A percentile compares a stretch with the other conserved stretches of the same genome.
Evolutionary conservation across 306 rosid species (phyloP).

Genomic region (Ormosia emarginata): DNA sequence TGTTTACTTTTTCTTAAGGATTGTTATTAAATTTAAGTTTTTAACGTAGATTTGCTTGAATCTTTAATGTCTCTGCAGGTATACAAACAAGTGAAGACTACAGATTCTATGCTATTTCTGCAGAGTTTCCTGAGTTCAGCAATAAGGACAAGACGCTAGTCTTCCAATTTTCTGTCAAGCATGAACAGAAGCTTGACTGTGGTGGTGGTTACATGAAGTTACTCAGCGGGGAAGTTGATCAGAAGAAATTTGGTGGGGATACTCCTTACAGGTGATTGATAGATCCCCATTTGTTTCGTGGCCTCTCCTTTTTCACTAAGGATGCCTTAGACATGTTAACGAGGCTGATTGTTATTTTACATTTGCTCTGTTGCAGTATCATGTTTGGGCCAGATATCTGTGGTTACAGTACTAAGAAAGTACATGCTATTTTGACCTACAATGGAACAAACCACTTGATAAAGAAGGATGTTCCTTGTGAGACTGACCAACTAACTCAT

Average conservation of each 20-base stretch:
- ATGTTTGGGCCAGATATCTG: slow-evolving; percentile 99
- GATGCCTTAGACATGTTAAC: not conserved
- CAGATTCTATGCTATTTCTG: slow-evolving; percentile 93
- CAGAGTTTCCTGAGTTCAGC: slow-evolving; percentile 93
- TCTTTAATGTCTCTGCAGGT: slow-evolving; percentile 49
- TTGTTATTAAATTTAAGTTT: not conserved
- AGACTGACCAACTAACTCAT: slow-evolving; percentile 93
- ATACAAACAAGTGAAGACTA: slow-evolving; percentile 98
- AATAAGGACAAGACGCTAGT: slow-evolving; percentile 86
- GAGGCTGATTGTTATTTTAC: slow-evolving; percentile 9
- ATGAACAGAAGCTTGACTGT: slow-evolving; percentile 98
- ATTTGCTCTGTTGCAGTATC: slow-evolving; percentile 54
- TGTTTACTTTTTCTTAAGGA: not conserved
- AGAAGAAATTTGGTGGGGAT: slow-evolving; percentile 96
- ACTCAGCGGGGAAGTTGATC: slow-evolving; percentile 87
- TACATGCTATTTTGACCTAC: slow-evolving; percentile 85
- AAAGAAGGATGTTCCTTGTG: slow-evolving; percentile 99
- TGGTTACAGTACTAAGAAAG: slow-evolving; percentile 98
- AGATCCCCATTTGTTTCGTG: not conserved
- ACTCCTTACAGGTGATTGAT: slow-evolving; percentile 81
- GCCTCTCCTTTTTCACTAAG: not conserved
- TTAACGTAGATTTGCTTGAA: not conserved
- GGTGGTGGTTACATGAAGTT: slow-evolving; percentile 99
- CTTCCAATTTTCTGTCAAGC: slow-evolving; percentile 94
- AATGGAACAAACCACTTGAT: slow-evolving; percentile 81